Base-by-base conservation (phyloP, 148 eudicot genomes). In the Rheum nobile region DNA sequence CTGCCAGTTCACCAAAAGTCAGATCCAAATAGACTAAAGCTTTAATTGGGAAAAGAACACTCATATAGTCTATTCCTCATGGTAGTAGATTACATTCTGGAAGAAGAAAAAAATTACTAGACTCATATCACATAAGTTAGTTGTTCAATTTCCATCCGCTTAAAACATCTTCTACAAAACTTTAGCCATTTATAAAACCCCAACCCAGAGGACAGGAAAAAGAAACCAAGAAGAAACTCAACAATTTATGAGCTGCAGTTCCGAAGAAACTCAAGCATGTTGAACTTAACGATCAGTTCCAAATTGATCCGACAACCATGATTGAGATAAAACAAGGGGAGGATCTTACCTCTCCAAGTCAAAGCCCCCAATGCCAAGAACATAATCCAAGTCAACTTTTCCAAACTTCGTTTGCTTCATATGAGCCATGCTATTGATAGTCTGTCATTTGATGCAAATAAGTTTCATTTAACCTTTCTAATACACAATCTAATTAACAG, bases 311-410 rank as follows among this genome's bases (percentile, higher is more conserved):
- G 32, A 57, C 65, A 12, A 57, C 26, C 32, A 24, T 31, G 4
- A 55, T 24, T 8, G 14, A 55, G 29, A 55, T 4, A 57, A 24
- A 22, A 24, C 32, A 57, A 57, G n/a, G 65, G 26, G 26, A 54
- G 68, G 31, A 50, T 21, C 77, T 71, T 74, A 95, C 99, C 96
- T 92, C 82, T 95, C 99, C 81, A 95, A 84, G 81, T 95, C 99
- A 76, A 88, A 95, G 70, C 99, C 99, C 80, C 99, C 99, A 39
- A 95, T 88, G 14, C 99, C 99, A 78, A 95, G 99, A 76, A 95
- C 99, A 82, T 95, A 95, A 76, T 95, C 92, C 71, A 92, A 80
- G 78, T 92, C 91, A 75, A 95, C 99, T 70, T 86, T 87, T 75
- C 99, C 99, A 78, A 50, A 95, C 73, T 95, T 82, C 11, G 99